Percentiles rank a stretch among this genome's conserved stretches.
phyloP scores from a whole-genome alignment of 2,329 filamentous ascomycete genomes.

The Penicillium palitans region DNA sequence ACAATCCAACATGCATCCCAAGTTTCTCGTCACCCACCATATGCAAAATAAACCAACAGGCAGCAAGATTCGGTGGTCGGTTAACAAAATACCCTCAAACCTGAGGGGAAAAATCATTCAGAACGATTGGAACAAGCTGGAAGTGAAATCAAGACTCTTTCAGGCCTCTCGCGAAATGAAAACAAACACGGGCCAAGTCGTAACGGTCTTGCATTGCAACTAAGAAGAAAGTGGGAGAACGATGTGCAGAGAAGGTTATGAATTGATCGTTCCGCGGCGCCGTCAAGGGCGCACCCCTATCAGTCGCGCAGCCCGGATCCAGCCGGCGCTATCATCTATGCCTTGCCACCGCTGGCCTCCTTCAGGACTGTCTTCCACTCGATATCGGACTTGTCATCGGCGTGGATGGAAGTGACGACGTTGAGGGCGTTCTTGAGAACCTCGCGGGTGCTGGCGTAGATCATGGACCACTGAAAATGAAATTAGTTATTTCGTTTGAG shows the following conservation, averaged over 20 bases:
- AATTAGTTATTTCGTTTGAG: conserved; percentile 19
- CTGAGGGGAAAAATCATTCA: not conserved
- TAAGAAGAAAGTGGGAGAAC: conserved; percentile 30
- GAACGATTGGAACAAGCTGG: conserved; percentile 15
- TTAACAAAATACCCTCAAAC: not conserved
- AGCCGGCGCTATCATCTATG: conserved; percentile 39
- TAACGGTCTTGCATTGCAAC: conserved; percentile 42
- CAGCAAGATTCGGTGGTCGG: not conserved
- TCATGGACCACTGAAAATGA: conserved; percentile 47
- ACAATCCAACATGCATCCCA: not conserved
- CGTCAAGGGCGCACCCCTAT: conserved; percentile 24
- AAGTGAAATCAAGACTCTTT: conserved; percentile 13
- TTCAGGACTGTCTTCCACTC: conserved; percentile 44
- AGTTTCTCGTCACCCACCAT: not conserved
- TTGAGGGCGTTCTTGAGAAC: conserved; percentile 52
- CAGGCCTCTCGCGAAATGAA: conserved; percentile 15
- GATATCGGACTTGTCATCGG: conserved; percentile 44
- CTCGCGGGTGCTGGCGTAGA: conserved; percentile 53
- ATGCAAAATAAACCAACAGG: not conserved
- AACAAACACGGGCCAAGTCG: conserved; percentile 32
- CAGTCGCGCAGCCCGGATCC: conserved; percentile 36
- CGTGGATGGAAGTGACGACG: conserved; percentile 43
- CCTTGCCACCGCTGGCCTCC: conserved; percentile 46
- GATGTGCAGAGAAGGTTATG: conserved; percentile 33
- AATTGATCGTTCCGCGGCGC: conserved; percentile 31